Conservation (phyloP, 345 rosid genomes). For the Cardamine chenopodiifolia region DNA sequence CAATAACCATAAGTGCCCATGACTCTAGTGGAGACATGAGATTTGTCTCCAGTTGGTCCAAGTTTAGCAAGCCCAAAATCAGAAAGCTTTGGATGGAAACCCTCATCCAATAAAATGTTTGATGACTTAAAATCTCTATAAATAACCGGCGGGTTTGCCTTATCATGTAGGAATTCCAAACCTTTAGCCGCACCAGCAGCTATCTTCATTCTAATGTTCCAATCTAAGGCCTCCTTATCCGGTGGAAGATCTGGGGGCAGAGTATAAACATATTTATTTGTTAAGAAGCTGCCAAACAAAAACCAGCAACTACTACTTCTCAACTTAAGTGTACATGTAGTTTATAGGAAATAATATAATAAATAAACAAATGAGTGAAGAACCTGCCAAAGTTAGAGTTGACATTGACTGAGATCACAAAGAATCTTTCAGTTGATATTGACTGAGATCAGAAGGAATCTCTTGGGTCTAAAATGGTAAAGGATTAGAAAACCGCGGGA, state of each 20-base stretch:
- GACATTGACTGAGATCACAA: constrained; percentile 36
- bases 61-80: constrained; percentile 99
- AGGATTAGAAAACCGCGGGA: constrained; percentile 7
- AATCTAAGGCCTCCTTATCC: constrained; percentile 87
- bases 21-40: constrained; percentile 98
- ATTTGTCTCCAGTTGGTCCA: constrained; percentile 96
- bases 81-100: constrained; percentile 91
- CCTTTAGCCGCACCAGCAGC: constrained; percentile 99
- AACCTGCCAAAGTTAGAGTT: constrained; percentile 31
- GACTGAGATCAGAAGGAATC: constrained; percentile 31
- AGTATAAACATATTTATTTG: background rate
- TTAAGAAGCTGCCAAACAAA: constrained; percentile 12
- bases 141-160: constrained; percentile 95
- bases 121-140: constrained; percentile 97
- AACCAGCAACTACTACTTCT: constrained; percentile 23
- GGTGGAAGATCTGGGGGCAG: constrained; percentile 71
- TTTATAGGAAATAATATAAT: background rate
- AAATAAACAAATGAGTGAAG: constrained; percentile 23
- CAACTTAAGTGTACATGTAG: constrained; percentile 12
- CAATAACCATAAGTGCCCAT: constrained; percentile 99
- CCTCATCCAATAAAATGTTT: constrained; percentile 87
- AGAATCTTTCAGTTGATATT: constrained; percentile 20
- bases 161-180: constrained; percentile 88
- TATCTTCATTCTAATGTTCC: constrained; percentile 97
- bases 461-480: background rate